Evolutionary conservation across 768 basidiomycete genomes (phyloP), one percentile per base, ranked within the genome.

Genomic region (Kwoniella heveanensis): DNA sequence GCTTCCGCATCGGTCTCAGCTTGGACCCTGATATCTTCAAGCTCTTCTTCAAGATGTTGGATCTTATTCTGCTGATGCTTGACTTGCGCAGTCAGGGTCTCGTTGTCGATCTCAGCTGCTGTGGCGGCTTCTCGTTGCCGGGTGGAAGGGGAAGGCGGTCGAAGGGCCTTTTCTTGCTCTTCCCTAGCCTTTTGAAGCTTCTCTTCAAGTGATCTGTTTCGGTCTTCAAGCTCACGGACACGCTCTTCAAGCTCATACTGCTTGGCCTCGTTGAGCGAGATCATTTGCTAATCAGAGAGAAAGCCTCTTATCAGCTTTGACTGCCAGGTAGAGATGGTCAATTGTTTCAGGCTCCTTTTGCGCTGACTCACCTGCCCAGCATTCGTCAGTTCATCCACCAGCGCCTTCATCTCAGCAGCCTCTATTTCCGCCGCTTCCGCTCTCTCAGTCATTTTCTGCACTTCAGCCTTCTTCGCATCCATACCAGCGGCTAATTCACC

Each of bases 91-190:
- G 85, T 87, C 13, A 97, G 85, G 15, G 86, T 88, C 78, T 98
- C 93, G 72, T 97, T 97, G 79, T 99, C 94, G 67, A 99, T 98
- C 74, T 92, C 87, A 1, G 88, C 85, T 0, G 93, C 94, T 9
- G 91, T 88, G 4, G 85, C 81, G 3, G 85, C 83, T 26, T 82
- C 68, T 6, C 63, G 55, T 22, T 36, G 53, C 10, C 49, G 50
- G 8, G 57, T 66, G 36, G 52, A 49, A 19, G 62, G 65, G 19
- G 62, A 64, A 17, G 55, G 27, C 6, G 60, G 57, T 25, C 54
- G 62, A 22, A 37, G 47, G 12, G 52, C 51, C 56, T 69, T 57
- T n/a, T 65, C 19, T 79, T 79, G 61, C 47, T 71, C 68, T 54
- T 76, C 69, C 46, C 64, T 25, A 1, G 68, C 72, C 54, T 69